A percentile compares a stretch with the other conserved stretches of the same genome.
These are phyloP conservation scores for Coemansia sp. DNA, from an alignment of 192 early-diverging fungal genomes.

Conservation along the genomic window DNA sequence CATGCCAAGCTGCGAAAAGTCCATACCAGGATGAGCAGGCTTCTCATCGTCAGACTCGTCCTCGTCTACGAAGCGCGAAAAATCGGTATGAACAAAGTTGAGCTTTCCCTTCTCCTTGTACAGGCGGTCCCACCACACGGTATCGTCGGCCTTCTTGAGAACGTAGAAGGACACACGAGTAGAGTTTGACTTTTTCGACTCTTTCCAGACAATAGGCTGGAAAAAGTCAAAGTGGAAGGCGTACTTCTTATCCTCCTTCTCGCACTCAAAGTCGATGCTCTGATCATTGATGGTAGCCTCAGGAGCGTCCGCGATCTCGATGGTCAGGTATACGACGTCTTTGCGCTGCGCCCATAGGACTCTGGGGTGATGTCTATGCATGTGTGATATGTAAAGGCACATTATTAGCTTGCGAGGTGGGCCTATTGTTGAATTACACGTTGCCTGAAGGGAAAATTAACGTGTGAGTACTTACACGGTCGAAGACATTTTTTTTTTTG, in stretches of 20 bases:
- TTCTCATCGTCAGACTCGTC: conserved; percentile 88
- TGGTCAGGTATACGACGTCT: conserved; percentile 81
- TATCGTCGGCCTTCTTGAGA: conserved; percentile 74
- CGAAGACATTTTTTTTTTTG: conserved; percentile 16
- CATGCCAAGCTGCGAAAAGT: conserved; percentile 64
- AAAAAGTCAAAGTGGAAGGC: conserved; percentile 75
- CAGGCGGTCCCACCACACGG: conserved; percentile 84
- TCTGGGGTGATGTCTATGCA: conserved; percentile 59
- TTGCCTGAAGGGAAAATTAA: not conserved
- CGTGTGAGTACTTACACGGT: conserved; percentile 19
- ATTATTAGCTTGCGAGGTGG: not conserved
- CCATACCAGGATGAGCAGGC: conserved; percentile 61
- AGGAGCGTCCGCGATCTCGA: conserved; percentile 74
- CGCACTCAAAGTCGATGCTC: conserved; percentile 66
- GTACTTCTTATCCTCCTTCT: conserved; percentile 68
- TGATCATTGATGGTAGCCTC: conserved; percentile 35
- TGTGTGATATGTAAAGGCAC: not conserved
- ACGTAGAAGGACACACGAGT: conserved; percentile 65
- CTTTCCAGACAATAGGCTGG: conserved; percentile 73
- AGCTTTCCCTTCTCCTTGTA: conserved; percentile 67
- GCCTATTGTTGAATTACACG: not conserved
- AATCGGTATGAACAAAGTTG: conserved; percentile 90
- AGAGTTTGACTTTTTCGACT: conserved; percentile 65
- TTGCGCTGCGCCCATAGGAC: conserved; percentile 93
- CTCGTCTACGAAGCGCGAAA: conserved; percentile 89